These are phyloP conservation scores for Aspergillus sp. DNA, from an alignment of 2,329 filamentous ascomycete species.

Conservation along the genomic window DNA sequence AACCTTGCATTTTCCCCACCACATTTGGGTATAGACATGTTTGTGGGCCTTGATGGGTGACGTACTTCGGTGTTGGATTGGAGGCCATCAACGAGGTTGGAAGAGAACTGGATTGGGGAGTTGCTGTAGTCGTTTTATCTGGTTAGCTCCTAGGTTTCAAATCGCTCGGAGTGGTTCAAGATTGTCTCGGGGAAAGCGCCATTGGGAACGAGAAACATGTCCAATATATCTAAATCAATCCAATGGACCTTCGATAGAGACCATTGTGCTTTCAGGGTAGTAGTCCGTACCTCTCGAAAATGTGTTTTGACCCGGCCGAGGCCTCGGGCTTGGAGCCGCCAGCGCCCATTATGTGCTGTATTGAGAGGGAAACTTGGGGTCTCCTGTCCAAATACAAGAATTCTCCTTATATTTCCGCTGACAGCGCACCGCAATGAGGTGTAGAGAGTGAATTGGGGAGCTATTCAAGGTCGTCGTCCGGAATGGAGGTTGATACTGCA, in stretches of 20 bases:
- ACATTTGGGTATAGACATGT: background rate
- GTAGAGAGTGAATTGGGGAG: slow-evolving; percentile 4
- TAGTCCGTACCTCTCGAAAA: slow-evolving; percentile 57
- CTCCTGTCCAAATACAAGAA: background rate
- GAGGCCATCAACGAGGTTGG: slow-evolving; percentile 77
- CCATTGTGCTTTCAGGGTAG: background rate
- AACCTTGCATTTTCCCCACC: background rate
- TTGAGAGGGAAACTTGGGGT: background rate
- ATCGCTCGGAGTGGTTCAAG: background rate
- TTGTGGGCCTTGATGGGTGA: slow-evolving; percentile 1
- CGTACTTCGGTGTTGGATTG: slow-evolving; percentile 83
- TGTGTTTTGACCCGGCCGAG: slow-evolving; percentile 54
- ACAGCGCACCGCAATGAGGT: slow-evolving; percentile 1
- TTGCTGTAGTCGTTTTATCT: slow-evolving; percentile 28
- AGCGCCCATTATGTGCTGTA: slow-evolving; percentile 54
- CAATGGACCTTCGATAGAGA: background rate
- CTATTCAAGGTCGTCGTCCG: slow-evolving; percentile 17
- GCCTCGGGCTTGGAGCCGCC: slow-evolving; percentile 61
- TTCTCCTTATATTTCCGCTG: background rate
- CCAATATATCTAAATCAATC: background rate
- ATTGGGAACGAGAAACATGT: background rate
- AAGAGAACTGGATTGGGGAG: slow-evolving; percentile 69
- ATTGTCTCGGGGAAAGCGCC: background rate
- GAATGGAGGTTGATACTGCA: slow-evolving; percentile 17
- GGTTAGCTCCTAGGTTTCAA: slow-evolving; percentile 2